Conservation (phyloP, 2,329 filamentous ascomycete genomes). For the Falciphora oryzae region DNA sequence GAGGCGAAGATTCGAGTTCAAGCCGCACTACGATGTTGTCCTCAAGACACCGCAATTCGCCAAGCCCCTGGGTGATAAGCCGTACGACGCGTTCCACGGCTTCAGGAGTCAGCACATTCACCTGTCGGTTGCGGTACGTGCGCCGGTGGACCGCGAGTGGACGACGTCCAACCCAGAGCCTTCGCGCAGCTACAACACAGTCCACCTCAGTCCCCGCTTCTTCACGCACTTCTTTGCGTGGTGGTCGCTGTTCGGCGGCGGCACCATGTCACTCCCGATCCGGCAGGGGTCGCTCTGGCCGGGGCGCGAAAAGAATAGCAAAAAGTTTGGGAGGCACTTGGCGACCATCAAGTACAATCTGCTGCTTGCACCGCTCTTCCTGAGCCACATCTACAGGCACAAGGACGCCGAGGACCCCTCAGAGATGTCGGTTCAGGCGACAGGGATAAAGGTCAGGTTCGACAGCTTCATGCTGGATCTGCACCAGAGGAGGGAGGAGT, state of each 20-base stretch:
- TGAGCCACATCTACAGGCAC: constrained; percentile 98
- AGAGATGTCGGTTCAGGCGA: constrained; percentile 75
- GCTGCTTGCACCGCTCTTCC: constrained; percentile 82
- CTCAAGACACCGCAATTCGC: constrained; percentile 75
- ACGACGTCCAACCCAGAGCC: constrained; percentile 65
- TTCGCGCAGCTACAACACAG: constrained; percentile 90
- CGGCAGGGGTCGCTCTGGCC: constrained; percentile 90
- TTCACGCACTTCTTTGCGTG: constrained; percentile 98
- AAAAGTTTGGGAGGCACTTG: constrained; percentile 94
- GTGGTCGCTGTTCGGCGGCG: constrained; percentile 88
- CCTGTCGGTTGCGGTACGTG: constrained; percentile 84
- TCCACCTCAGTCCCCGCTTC: constrained; percentile 90
- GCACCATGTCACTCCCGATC: constrained; percentile 88
- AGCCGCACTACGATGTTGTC: constrained; percentile 85
- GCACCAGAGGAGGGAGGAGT: constrained; percentile 89
- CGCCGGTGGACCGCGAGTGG: constrained; percentile 85
- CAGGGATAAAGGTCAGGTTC: constrained; percentile 90
- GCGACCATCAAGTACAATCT: constrained; percentile 99
- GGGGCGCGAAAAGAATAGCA: constrained; percentile 90
- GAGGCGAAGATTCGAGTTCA: constrained; percentile 78
- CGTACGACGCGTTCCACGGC: constrained; percentile 92
- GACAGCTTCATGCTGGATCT: constrained; percentile 97
- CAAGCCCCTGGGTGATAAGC: constrained; percentile 44
- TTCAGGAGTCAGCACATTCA: constrained; percentile 97
- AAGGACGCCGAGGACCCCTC: constrained; percentile 79